A percentile compares a stretch with the other conserved stretches of the same genome.
Evolutionary conservation across 75 land plant species (phyloP).

Genomic region (Sequoia sempervirens): DNA sequence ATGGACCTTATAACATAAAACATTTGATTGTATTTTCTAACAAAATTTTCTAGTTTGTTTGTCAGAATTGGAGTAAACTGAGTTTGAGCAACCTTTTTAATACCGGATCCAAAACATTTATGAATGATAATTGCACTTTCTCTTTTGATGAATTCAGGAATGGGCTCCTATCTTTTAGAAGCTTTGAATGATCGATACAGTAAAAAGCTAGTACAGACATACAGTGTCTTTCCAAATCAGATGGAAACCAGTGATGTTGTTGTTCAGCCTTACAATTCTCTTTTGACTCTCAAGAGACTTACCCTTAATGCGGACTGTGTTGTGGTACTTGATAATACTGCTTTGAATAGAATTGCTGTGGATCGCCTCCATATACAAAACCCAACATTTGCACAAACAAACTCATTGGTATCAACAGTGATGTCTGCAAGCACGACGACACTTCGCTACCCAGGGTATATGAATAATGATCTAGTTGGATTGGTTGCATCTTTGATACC

Average conservation of each 20-base stretch:
- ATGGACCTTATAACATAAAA: background rate
- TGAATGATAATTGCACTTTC: background rate
- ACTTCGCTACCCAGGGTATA: constrained; percentile 96
- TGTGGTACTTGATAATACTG: constrained; percentile 98
- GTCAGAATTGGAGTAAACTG: background rate
- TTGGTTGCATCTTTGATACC: constrained; percentile 96
- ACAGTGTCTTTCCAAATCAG: constrained; percentile 98
- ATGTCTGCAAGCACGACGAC: constrained; percentile 99
- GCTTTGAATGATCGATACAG: constrained; percentile 97
- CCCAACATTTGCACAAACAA: constrained; percentile 98
- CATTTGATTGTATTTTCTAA: background rate
- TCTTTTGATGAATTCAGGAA: constrained; percentile 49
- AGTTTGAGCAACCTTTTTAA: background rate
- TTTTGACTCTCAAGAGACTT: constrained; percentile 92
- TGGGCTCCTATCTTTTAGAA: constrained; percentile 98
- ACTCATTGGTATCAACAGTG: constrained; percentile 97
- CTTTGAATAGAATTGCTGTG: constrained; percentile 95
- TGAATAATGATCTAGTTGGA: constrained; percentile 99
- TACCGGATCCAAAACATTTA: background rate
- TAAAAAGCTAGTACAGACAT: constrained; percentile 98
- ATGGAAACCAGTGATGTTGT: constrained; percentile 99
- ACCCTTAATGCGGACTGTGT: constrained; percentile 99
- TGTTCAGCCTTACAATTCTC: constrained; percentile 98
- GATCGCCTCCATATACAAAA: constrained; percentile 92
- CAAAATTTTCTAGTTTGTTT: background rate